A percentile compares a stretch with the other conserved stretches of the same genome.
Evolutionary conservation across 805 yeast species (phyloP).

Genomic region (Tetrapisispora iriomotensis): DNA sequence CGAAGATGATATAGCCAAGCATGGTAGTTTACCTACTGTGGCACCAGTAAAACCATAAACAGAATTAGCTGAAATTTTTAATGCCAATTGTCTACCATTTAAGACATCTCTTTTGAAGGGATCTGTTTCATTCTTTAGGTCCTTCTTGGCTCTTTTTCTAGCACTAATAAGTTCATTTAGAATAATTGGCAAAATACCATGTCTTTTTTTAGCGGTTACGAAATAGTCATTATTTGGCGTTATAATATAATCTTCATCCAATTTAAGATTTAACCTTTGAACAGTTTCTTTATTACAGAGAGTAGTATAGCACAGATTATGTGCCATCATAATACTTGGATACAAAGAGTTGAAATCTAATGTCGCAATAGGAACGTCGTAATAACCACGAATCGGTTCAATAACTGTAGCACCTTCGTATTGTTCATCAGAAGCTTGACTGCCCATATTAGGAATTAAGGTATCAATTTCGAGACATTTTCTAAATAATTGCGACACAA

Average conservation of each 20-base stretch:
- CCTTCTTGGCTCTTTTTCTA: conserved; percentile 86
- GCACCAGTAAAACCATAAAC: conserved; percentile 99
- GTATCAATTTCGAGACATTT: conserved; percentile 81
- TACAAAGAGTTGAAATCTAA: conserved; percentile 94
- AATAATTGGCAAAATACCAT: conserved; percentile 89
- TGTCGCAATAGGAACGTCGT: conserved; percentile 95
- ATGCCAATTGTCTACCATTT: conserved; percentile 94
- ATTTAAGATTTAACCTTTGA: conserved; percentile 49
- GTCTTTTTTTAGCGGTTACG: conserved; percentile 56
- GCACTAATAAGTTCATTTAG: conserved; percentile 81
- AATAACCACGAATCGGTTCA: conserved; percentile 92
- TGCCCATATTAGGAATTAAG: conserved; percentile 82
- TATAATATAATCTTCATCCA: conserved; percentile 67
- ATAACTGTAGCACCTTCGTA: conserved; percentile 99
- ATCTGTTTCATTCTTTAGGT: conserved; percentile 84
- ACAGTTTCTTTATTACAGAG: conserved; percentile 61
- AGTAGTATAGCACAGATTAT: conserved; percentile 91
- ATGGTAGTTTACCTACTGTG: conserved; percentile 92
- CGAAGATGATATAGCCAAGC: conserved; percentile 91
- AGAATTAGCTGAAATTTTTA: conserved; percentile 94
- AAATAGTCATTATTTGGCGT: conserved; percentile 93
- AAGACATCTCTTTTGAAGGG: conserved; percentile 89
- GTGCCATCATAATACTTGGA: conserved; percentile 99
- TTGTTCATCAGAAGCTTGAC: conserved; percentile 75
- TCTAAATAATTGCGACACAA: conserved; percentile 86